Conservation (phyloP, 129 eudicot species). For the Silybum marianum region DNA sequence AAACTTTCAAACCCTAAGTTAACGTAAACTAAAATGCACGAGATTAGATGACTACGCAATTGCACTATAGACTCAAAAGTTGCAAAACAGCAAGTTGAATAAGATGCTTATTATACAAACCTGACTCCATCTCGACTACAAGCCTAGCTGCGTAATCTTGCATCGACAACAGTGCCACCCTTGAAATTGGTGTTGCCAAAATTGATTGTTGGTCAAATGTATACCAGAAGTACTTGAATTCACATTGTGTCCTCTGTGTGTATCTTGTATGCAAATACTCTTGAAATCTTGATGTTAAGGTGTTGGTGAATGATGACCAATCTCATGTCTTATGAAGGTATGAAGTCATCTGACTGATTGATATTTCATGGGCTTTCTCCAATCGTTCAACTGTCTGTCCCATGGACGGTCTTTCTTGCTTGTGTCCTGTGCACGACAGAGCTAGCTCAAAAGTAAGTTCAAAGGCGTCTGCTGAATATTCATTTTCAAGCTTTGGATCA, state of each 20-base stretch:
- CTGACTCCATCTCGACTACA: neutral
- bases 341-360: slow-evolving; percentile 34
- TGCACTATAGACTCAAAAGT: neutral
- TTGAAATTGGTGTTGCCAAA: slow-evolving; percentile 14
- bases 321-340: slow-evolving; percentile 40
- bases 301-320: slow-evolving; percentile 15
- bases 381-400: slow-evolving; percentile 42
- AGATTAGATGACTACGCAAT: neutral
- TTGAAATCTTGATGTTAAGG: neutral
- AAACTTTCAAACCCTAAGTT: neutral
- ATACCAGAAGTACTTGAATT: slow-evolving; percentile 3
- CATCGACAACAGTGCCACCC: neutral
- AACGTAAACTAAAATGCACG: neutral
- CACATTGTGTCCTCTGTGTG: slow-evolving; percentile 3
- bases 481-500: slow-evolving; percentile 56
- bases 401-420: slow-evolving; percentile 59
- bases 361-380: slow-evolving; percentile 53
- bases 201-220: slow-evolving; percentile 1
- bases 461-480: slow-evolving; percentile 57
- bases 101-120: neutral
- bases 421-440: slow-evolving; percentile 52
- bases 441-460: slow-evolving; percentile 46
- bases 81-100: too few species aligned
- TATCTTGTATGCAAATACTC: slow-evolving; percentile 7
- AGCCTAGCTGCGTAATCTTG: neutral